These are phyloP conservation scores for Saprolegnia diclina DNA, from an alignment of 352 stramenopile species.

Conservation along the genomic window DNA sequence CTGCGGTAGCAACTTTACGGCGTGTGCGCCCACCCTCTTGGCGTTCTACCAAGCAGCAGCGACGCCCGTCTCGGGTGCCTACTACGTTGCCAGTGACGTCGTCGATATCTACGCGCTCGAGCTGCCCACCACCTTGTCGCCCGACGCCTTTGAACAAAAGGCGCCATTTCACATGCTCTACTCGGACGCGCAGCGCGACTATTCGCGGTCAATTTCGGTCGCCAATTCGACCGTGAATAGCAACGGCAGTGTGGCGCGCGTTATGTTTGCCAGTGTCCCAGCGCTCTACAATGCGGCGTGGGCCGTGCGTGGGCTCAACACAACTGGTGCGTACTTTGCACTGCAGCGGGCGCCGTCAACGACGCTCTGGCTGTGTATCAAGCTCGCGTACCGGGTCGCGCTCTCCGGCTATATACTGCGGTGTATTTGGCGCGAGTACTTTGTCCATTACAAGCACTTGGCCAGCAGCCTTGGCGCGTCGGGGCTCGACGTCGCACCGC, in stretches of 20 bases:
- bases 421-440: constrained; percentile 6
- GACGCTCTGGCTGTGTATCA: neutral
- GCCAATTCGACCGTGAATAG: too few species aligned
- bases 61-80: neutral
- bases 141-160: neutral
- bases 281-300: neutral
- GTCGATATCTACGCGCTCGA: neutral
- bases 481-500: neutral
- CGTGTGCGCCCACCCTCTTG: neutral
- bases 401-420: neutral
- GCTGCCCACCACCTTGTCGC: neutral
- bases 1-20: neutral
- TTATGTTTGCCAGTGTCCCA: neutral
- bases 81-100: neutral
- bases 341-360: neutral
- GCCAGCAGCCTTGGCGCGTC: neutral
- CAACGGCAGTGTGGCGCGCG: neutral
- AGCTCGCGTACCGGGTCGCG: neutral
- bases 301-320: neutral
- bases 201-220: too few species aligned
- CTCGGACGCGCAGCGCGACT: too few species aligned
- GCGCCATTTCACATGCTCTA: too few species aligned
- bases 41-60: neutral
- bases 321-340: neutral
- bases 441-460: constrained; percentile 16